Conservation (phyloP, 2,329 filamentous ascomycete genomes). For the Arthrinium puccinioides region DNA sequence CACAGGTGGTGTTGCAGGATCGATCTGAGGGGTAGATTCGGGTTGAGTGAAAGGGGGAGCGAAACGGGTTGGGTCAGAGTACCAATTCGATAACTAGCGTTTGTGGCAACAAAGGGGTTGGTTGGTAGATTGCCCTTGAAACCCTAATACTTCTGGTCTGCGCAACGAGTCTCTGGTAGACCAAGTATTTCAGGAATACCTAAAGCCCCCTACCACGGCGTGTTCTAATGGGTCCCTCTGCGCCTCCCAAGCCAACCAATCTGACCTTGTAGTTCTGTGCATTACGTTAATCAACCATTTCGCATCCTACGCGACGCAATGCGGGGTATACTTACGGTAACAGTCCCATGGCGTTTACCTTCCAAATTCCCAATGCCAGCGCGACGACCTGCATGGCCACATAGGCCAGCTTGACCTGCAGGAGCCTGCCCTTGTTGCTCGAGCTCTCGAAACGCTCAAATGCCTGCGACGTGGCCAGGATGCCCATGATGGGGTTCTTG, state of each 20-base stretch:
- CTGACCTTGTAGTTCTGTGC: slow-evolving; percentile 81
- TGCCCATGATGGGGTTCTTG: slow-evolving; percentile 85
- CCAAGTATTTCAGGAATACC: not conserved
- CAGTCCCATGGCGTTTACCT: slow-evolving; percentile 92
- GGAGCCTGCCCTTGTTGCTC: slow-evolving; percentile 62
- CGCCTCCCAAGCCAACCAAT: slow-evolving; percentile 95
- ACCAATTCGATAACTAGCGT: no score
- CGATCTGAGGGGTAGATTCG: not conserved
- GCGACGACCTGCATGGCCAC: slow-evolving; percentile 80
- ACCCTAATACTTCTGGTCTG: not conserved
- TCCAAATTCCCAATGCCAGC: slow-evolving; percentile 84
- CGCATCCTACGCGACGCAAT: not conserved
- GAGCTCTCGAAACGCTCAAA: slow-evolving; percentile 88
- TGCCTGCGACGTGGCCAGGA: slow-evolving; percentile 76
- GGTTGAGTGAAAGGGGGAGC: not conserved
- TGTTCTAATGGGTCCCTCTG: slow-evolving; percentile 62
- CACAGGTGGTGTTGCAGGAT: not conserved
- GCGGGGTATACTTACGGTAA: slow-evolving; percentile 63
- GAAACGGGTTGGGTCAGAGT: no score
- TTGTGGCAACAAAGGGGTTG: not conserved
- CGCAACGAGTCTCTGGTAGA: slow-evolving; percentile 3
- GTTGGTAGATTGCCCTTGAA: not conserved
- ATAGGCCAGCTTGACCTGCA: slow-evolving; percentile 82
- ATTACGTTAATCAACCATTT: slow-evolving; percentile 19
- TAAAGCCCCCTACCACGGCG: slow-evolving; percentile 53